Conservation (phyloP, 225 moss, liverwort and hornwort species). For the Rhytidiadelphus loreus region DNA sequence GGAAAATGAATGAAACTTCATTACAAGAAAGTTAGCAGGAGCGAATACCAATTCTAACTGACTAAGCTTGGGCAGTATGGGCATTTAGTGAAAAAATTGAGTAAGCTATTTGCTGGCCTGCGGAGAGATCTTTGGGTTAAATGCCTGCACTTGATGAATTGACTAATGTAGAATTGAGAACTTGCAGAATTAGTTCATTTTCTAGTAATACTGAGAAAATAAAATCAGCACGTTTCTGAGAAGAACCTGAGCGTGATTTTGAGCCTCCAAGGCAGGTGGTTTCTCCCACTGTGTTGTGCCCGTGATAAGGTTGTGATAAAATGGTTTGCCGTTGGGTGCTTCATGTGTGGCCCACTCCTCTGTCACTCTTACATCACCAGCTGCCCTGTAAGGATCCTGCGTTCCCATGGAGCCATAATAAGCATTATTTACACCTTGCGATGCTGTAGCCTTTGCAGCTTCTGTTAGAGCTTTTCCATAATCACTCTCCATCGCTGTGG, state of each 20-base stretch:
- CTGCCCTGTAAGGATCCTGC: constrained; percentile 21
- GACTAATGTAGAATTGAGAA: too few species aligned
- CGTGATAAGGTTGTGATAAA: constrained; percentile 46
- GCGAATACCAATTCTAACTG: not conserved
- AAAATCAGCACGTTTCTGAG: not conserved
- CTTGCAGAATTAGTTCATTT: not conserved
- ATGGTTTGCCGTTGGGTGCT: constrained; percentile 53
- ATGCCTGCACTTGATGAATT: too few species aligned
- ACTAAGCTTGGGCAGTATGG: not conserved
- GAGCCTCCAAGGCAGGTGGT: constrained; percentile 35
- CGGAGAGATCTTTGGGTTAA: too few species aligned
- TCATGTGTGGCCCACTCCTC: constrained; percentile 55
- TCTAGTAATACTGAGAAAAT: not conserved
- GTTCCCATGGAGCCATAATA: constrained; percentile 16
- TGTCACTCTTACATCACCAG: constrained; percentile 8
- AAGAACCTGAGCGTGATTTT: constrained; percentile 24
- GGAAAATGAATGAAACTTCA: not conserved
- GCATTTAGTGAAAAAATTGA: not conserved
- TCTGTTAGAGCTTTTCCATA: constrained; percentile 28
- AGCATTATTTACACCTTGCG: constrained; percentile 16
- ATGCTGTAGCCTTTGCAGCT: constrained; percentile 23
- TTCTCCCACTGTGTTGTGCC: constrained; percentile 59
- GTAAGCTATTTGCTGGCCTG: not conserved
- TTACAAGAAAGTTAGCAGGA: not conserved
- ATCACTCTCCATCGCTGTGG: constrained; percentile 15